These are phyloP conservation scores for Trametes cingulata DNA, from an alignment of 768 basidiomycete genomes.

Conservation along the genomic window DNA sequence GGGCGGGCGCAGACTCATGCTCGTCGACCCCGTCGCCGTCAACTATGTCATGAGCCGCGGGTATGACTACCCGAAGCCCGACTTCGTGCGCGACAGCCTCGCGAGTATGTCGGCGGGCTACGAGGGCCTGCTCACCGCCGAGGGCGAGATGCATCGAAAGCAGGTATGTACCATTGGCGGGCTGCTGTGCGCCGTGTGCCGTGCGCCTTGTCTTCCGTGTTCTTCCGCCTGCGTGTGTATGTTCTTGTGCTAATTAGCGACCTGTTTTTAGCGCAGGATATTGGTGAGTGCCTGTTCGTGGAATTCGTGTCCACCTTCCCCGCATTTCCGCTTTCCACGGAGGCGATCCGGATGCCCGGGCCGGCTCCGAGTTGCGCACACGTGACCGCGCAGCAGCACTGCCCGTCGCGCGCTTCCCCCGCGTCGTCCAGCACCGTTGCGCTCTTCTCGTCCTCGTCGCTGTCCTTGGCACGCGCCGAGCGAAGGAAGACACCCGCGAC, in stretches of 20 bases:
- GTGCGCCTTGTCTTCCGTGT: too few relatives aligned
- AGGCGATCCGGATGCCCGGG: not conserved
- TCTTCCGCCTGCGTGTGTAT: too few relatives aligned
- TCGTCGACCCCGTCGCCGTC: conserved; percentile 58
- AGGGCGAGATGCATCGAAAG: conserved; percentile 56
- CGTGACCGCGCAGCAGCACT: conserved; percentile 14
- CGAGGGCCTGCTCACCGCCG: conserved; percentile 51
- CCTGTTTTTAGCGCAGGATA: conserved; percentile 45
- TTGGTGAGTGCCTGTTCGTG: conserved; percentile 39
- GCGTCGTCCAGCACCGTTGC: conserved; percentile 4
- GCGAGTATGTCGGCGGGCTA: conserved; percentile 52
- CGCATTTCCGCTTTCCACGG: not conserved
- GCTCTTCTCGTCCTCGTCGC: not conserved
- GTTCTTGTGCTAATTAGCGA: not conserved
- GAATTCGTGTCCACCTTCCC: conserved; percentile 11
- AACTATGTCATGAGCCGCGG: conserved; percentile 57
- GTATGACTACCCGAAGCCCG: conserved; percentile 63
- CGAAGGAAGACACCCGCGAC: not conserved
- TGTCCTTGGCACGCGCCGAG: not conserved
- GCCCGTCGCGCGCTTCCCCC: conserved; percentile 2
- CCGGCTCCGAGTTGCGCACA: conserved; percentile 9
- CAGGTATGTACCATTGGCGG: conserved; percentile 38
- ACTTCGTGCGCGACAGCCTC: conserved; percentile 52
- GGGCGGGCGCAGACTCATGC: conserved; percentile 54
- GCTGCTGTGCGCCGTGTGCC: too few relatives aligned